Evolutionary conservation across 2,329 filamentous ascomycete species (phyloP).

Genomic region (Huntiella moniliformis): DNA sequence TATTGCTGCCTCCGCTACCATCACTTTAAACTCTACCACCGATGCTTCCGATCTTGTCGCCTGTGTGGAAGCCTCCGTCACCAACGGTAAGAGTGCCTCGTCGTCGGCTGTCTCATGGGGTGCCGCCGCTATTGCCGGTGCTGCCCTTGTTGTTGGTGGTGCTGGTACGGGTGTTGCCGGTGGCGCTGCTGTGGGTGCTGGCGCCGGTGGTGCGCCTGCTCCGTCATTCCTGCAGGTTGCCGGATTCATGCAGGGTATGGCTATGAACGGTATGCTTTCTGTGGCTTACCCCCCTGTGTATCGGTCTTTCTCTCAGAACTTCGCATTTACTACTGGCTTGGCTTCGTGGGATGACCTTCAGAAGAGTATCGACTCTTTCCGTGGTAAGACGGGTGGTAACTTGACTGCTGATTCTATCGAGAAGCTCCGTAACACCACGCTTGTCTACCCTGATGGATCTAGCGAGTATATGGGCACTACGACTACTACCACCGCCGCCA

Average conservation of each 20-base stretch:
- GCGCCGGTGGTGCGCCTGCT: conserved; percentile 38
- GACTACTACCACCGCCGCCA: conserved; percentile 27
- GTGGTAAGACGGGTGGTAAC: conserved; percentile 65
- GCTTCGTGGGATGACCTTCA: conserved; percentile 72
- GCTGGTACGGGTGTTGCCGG: conserved; percentile 44
- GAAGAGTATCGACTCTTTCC: conserved; percentile 65
- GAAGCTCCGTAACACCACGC: conserved; percentile 55
- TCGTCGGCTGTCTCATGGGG: conserved; percentile 64
- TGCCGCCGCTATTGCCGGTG: conserved; percentile 70
- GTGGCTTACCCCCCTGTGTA: conserved; percentile 78
- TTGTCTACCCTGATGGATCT: conserved; percentile 48
- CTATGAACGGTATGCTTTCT: conserved; percentile 90
- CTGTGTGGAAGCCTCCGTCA: conserved; percentile 64
- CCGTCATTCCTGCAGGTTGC: conserved; percentile 75
- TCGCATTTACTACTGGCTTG: conserved; percentile 74
- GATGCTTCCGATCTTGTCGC: conserved; percentile 42
- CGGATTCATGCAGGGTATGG: conserved; percentile 82
- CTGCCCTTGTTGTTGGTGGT: conserved; percentile 56
- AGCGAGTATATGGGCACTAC: conserved; percentile 29
- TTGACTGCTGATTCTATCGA: conserved; percentile 60
- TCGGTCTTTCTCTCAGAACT: conserved; percentile 78
- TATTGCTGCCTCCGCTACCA: conserved; percentile 65
- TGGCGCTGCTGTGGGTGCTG: conserved; percentile 30
- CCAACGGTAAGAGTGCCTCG: conserved; percentile 69
- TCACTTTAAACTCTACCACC: conserved; percentile 50